Evolutionary conservation across 768 basidiomycete species (phyloP), one percentile per base, ranked within the genome.

Genomic region (Boletus rex-veris): DNA sequence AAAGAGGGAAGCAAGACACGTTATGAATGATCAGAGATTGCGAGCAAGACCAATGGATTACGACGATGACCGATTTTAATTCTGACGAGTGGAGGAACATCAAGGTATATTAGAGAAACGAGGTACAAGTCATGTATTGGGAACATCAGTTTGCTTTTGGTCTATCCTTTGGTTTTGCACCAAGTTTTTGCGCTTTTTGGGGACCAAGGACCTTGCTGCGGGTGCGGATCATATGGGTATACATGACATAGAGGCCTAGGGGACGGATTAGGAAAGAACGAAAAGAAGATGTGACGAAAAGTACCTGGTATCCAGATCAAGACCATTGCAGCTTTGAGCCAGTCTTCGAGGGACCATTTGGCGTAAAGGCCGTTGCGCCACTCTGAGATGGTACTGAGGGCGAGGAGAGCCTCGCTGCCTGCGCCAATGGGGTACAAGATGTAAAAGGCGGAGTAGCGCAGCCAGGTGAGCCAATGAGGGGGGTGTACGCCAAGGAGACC

Each of bases 341-440:
- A 82, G 58, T 91, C 87, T 7, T 78, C 74, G 28, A 73, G 65
- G 15, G 70, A 71, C 85, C 87, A 90, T 49, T 64, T 67, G 42
- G 45, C 65, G 65, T 55, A 77, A 58, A 73, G 70, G 69, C 50
- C 73, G 62, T 51, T 61, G 37, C 67, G 75, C 76, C 79, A 55
- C 69, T 79, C 36, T 65, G 78, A 88, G 31, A 97, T 79, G 5
- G 91, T 88, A 2, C 85, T 79, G 64, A 84, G 85, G 64, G 85
- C 87, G 52, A 96, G 78, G 67, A 87, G 82, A 0, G 93, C 94
- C 71, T 99, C 97, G 21, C 91, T 93, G 7, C 82, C 80, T 1
- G 97, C 96, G 42, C 97, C 97, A 21, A 93, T 68, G 5, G 92
- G 94, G 74, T 99, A 98, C n/a, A 98, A 80, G 44, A 93, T 56